Evolutionary conservation across 2,329 filamentous ascomycete species (phyloP).

Genomic region (Aspergillus sp.): DNA sequence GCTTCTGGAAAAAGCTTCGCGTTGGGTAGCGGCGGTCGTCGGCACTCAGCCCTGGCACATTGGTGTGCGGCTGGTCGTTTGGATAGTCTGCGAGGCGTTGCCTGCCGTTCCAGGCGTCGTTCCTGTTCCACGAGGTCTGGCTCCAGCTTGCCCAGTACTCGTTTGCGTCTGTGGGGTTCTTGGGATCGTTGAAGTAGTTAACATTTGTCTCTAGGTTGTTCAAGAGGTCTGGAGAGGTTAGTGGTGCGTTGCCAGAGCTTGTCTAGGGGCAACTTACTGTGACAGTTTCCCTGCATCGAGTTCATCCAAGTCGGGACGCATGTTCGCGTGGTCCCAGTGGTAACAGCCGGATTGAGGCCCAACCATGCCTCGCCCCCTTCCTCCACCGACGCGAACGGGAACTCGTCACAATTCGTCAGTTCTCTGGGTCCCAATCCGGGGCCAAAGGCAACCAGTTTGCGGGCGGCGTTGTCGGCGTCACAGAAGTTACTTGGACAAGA

Average conservation of each 20-base stretch:
- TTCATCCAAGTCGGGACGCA: not conserved
- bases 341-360: not conserved
- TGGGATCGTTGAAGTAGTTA: not conserved
- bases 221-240: not conserved
- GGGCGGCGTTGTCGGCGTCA: not conserved
- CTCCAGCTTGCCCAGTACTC: not conserved
- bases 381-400: not conserved
- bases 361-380: not conserved
- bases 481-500: not conserved
- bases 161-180: not conserved
- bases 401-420: not conserved
- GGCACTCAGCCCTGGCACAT: not conserved
- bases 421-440: not conserved
- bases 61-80: not conserved
- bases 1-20: not conserved
- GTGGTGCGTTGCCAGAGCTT: too few relatives aligned
- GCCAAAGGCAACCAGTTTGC: not conserved
- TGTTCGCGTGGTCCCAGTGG: not conserved
- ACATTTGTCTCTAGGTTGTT: not conserved
- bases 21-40: not conserved
- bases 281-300: not conserved
- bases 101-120: not conserved
- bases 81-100: not conserved
- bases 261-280: not conserved
- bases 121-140: not conserved